Evolutionary conservation across 805 yeast genomes (phyloP), one percentile per base, ranked within the genome.

Genomic region (Schwanniomyces occidentalis): DNA sequence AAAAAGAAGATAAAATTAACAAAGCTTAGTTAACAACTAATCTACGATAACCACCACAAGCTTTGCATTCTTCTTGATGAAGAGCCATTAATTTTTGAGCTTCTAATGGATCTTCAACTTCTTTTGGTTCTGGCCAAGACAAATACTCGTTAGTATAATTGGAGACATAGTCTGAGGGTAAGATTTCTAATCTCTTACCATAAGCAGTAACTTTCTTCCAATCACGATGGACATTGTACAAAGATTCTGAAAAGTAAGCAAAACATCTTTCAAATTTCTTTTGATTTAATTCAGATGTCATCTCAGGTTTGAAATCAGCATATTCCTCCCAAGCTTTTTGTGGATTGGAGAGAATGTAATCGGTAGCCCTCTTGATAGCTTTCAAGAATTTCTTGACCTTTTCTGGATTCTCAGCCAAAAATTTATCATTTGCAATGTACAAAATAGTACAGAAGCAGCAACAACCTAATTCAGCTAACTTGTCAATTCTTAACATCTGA

Each of bases 371-470:
- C 54, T 73, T 75, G 44, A 72, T 54, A 8, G 79, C 80, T 14
- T 40, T 60, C 66, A 75, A 47, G 54, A 75, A 68, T 41, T 57
- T 63, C 29, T 40, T 52, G 30, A 73, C 69, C 51, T 72, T 69
- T 26, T 63, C 73, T 13, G 75, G 75, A 52, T 75, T 69, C 31
- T 52, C 57, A 8, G 57, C 61, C 47, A 75, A 59, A 52, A 74
- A 75, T 26, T 63, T 54, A 46, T 75, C 80, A 50, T 75, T 75
- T 45, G 63, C 65, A 45, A 75, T 75, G 67, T 73, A 74, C 48
- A 75, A 61, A 40, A 75, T 70, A 28, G 79, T 70, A 46, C 80
- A 75, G 71, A 75, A 75, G 46, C 80, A 75, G 51, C 80, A 75
- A 52, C 80, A 75, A 10, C 80, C 80, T 36, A 75, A 59, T 42